Evolutionary conservation across 2,329 filamentous ascomycete species (phyloP).

Genomic region (Trichoderma endophyticum): DNA sequence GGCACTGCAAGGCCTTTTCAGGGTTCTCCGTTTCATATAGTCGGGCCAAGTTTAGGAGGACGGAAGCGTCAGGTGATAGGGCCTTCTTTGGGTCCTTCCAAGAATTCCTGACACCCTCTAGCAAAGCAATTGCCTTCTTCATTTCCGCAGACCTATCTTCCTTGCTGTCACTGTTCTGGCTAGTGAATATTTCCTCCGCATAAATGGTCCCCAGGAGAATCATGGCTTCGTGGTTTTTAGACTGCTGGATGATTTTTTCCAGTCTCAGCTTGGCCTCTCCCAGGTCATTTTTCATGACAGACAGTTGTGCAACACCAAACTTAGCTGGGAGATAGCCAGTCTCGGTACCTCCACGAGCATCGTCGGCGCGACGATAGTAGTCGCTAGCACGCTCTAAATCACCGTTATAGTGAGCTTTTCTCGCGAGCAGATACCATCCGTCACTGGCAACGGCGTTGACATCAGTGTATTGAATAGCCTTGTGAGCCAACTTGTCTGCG

Average conservation of each 20-base stretch:
- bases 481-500: constrained; percentile 82
- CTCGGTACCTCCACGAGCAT: constrained; percentile 87
- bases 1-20: constrained; percentile 87
- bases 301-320: constrained; percentile 87
- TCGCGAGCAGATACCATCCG: constrained; percentile 91
- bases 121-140: constrained; percentile 79
- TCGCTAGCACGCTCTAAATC: constrained; percentile 73
- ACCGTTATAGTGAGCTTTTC: constrained; percentile 83
- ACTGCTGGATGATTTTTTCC: constrained; percentile 89
- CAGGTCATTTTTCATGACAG: constrained; percentile 77
- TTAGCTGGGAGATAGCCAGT: constrained; percentile 90
- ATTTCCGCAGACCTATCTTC: constrained; percentile 84
- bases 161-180: constrained; percentile 66
- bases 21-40: constrained; percentile 84
- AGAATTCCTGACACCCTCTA: constrained; percentile 78
- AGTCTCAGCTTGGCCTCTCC: constrained; percentile 90
- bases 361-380: constrained; percentile 86
- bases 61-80: constrained; percentile 74
- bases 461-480: constrained; percentile 92
- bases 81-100: constrained; percentile 95
- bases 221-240: constrained; percentile 83
- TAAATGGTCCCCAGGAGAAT: constrained; percentile 86
- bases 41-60: constrained; percentile 85
- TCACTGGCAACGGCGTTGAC: constrained; percentile 96
- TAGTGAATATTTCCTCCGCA: constrained; percentile 88